Evolutionary conservation across 345 rosid species (phyloP), one percentile per base, ranked within the genome.

Genomic region (Acer negundo): DNA sequence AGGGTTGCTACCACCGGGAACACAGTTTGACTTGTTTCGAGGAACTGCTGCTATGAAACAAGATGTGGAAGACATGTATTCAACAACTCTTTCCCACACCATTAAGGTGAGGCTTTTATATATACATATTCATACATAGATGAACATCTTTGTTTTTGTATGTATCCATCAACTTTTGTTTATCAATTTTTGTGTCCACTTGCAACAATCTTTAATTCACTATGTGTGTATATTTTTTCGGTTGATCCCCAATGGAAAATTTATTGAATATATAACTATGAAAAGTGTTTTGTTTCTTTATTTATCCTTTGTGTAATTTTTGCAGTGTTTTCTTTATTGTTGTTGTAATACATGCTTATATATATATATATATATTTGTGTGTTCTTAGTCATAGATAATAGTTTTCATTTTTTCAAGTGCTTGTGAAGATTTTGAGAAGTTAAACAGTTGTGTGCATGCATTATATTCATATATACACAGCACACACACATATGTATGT

Each of bases 41-140:
- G 99, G 97, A 78, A 93, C 97, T 55, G 94, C 99, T 83, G 97
- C 97, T 69, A 97, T 94, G 97, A 97, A 91, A 83, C 97, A 97
- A 83, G 98, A 97, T 83, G 91, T 94, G 38, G 99, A 96, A 56
- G 98, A 94, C 77, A 91, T 91, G 84, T 89, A 91, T 79, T 97
- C 98, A 63, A 91, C 93, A 58, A 81, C 85, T 70, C 91, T 90
- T 80, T 78, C 87, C 49, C 99, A 93, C 85, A 91, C 94, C 68
- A 93, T 94, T 56, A 97, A 90, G 91, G 99, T 93, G 63, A 77
- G 80, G 67, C 23, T 62, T 42, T n/a, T 40, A 22, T 28, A 51
- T 26, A 11, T n/a, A 19, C 67, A 20, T 19, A 51, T 17, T 7
- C 10, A 7, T 28, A 23, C 47, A 17, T 3, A 16, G 56, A 51